A percentile compares a stretch with the other conserved stretches of the same genome.
phyloP scores from a whole-genome alignment of 805 yeast genomes.

The Saturnispora galanensis region DNA sequence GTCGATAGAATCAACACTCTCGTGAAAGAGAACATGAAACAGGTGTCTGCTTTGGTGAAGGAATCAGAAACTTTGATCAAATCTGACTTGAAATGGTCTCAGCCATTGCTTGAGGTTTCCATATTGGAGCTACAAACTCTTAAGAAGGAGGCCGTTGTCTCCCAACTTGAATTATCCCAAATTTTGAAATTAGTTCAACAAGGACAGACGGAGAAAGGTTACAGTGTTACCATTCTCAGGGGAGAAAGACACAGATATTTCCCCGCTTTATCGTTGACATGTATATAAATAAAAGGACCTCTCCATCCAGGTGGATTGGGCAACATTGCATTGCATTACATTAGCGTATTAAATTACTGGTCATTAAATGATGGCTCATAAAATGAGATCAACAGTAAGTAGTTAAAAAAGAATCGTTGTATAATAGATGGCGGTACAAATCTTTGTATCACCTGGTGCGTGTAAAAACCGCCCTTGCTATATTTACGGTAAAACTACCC shows the following conservation, averaged over 20 bases:
- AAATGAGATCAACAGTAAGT: too few relatives aligned
- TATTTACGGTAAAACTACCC: too few relatives aligned
- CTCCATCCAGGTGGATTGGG: not conserved
- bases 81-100: conserved; percentile 5
- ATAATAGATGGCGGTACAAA: too few relatives aligned
- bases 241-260: conserved; percentile 37
- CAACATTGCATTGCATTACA: too few relatives aligned
- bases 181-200: not conserved
- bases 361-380: too few relatives aligned
- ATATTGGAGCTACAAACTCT: conserved; percentile 1
- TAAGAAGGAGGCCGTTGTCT: conserved; percentile 6
- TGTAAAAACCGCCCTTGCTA: too few relatives aligned
- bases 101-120: conserved; percentile 1
- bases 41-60: conserved; percentile 4
- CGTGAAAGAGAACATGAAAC: not conserved
- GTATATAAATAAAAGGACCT: not conserved
- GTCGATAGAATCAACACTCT: conserved; percentile 12
- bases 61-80: conserved; percentile 2
- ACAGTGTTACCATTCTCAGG: conserved; percentile 21
- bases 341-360: too few relatives aligned
- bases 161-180: conserved; percentile 4
- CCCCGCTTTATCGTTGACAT: conserved; percentile 28
- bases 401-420: too few relatives aligned
- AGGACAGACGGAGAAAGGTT: not conserved
- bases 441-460: too few relatives aligned